phyloP scores from a whole-genome alignment of 2,329 filamentous ascomycete genomes.

The Alternaria conjuncta region DNA sequence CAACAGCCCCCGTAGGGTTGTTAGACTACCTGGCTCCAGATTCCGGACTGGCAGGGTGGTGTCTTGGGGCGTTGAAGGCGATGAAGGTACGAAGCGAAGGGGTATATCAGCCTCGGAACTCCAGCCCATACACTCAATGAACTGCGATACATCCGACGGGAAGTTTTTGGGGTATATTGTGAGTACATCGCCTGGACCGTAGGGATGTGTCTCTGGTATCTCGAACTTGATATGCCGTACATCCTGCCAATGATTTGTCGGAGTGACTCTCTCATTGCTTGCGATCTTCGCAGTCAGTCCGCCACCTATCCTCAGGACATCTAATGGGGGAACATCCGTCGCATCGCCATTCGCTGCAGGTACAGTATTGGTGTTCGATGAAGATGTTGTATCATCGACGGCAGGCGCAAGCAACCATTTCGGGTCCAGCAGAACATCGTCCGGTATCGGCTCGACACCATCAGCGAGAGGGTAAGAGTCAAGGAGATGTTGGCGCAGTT shows the following conservation, averaged over 20 bases:
- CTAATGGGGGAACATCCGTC: slow-evolving; percentile 45
- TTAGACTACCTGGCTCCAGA: slow-evolving; percentile 46
- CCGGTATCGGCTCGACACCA: slow-evolving; percentile 72
- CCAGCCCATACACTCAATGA: slow-evolving; percentile 85
- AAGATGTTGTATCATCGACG: slow-evolving; percentile 15
- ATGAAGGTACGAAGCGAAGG: slow-evolving; percentile 60
- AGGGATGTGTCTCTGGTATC: slow-evolving; percentile 53
- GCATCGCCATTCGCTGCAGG: slow-evolving; percentile 3
- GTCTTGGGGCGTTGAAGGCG: slow-evolving; percentile 41
- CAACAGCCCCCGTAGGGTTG: slow-evolving; percentile 77
- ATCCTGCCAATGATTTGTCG: slow-evolving; percentile 86
- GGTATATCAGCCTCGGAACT: slow-evolving; percentile 70
- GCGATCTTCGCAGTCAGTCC: slow-evolving; percentile 65
- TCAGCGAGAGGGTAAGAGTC: slow-evolving; percentile 71
- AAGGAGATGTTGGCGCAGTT: slow-evolving; percentile 70
- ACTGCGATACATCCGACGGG: slow-evolving; percentile 74
- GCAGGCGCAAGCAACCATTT: slow-evolving; percentile 67
- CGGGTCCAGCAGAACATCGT: slow-evolving; percentile 75
- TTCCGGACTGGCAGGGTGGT: slow-evolving; percentile 49
- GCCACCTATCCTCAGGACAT: slow-evolving; percentile 64
- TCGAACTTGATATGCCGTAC: slow-evolving; percentile 78
- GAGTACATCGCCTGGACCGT: slow-evolving; percentile 78
- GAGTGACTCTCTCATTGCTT: slow-evolving; percentile 76
- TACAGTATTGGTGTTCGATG: background rate
- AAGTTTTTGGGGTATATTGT: slow-evolving; percentile 90